Conservation (phyloP, 805 yeast genomes). For the Candida xyloterini region DNA sequence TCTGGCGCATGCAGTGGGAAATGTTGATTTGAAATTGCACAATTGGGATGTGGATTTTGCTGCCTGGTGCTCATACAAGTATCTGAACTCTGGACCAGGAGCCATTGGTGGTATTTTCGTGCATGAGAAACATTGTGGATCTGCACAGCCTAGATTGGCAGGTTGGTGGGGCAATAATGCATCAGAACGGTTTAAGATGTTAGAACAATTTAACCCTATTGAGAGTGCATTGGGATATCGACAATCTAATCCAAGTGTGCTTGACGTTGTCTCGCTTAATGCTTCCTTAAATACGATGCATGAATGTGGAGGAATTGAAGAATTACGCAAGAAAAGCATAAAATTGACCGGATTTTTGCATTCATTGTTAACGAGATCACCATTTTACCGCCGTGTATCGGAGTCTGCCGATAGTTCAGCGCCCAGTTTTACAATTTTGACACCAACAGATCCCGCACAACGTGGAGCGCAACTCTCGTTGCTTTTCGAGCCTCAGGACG, state of each 20-base stretch:
- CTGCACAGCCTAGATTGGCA: constrained; percentile 66
- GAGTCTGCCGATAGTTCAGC: constrained; percentile 15
- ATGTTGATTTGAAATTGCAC: constrained; percentile 71
- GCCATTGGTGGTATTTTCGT: constrained; percentile 85
- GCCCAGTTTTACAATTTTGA: constrained; percentile 62
- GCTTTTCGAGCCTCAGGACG: constrained; percentile 53
- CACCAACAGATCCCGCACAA: constrained; percentile 56
- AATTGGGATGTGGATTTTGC: constrained; percentile 94
- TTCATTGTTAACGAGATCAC: constrained; percentile 42
- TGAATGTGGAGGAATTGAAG: constrained; percentile 60
- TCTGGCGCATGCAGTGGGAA: constrained; percentile 92
- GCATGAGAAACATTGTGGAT: constrained; percentile 44
- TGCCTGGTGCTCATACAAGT: constrained; percentile 91
- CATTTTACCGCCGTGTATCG: constrained; percentile 39
- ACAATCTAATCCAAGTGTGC: constrained; percentile 86
- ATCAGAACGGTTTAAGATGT: constrained; percentile 71
- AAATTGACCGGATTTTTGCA: constrained; percentile 57
- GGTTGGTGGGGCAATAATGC: constrained; percentile 98
- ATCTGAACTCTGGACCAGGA: constrained; percentile 91
- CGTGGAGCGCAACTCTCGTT: constrained; percentile 85
- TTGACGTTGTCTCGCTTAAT: constrained; percentile 73
- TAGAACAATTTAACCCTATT: constrained; percentile 73
- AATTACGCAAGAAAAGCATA: constrained; percentile 54
- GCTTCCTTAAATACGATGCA: constrained; percentile 62
- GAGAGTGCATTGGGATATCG: constrained; percentile 84